Evolutionary conservation across 177 flowering plant species (phyloP), one percentile per base, ranked within the genome.

Genomic region (Telopea speciosissima): DNA sequence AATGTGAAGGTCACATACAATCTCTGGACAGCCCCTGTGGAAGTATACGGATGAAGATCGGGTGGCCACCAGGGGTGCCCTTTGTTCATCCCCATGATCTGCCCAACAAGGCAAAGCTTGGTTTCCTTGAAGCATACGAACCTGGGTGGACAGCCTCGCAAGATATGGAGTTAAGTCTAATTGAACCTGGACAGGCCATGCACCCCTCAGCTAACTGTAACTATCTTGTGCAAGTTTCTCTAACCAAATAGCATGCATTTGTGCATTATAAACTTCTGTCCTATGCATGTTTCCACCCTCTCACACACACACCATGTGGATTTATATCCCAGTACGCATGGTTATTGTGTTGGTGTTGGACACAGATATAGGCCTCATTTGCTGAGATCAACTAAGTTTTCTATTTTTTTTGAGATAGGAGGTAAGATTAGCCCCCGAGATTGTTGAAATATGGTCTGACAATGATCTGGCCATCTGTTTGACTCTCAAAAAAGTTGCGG

Each of bases 21-120:
- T 75, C 88, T 33, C 78, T 87, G 49, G 93, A 95, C 69, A 90
- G 97, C 74, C 99, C 97, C 36, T 95, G 99, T 77, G 87, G 88
- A 49, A 82, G 70, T 77, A 81, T 85, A 68, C 83, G 97, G 73
- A 80, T 88, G 89, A 96, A 95, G 83, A 88, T 95, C 66, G 97
- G 97, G n/a, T 95, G 99, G 97, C 97, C 99, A 64, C 90, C 85
- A 24, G 99, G 99, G 65, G 97, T 95, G 58, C 97, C 97, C 12
- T 95, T 95, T 88, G 99, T 95, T 81, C 99, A 95, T 83, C 99
- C 99, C 63, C 99, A 95, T 76, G 99, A 95, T 83, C 86, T 95
- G 26, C 97, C 99, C 1, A 95, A 92, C 63, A 95, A 95, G 79
- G 96, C 99, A 67, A 95, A 92, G 79, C 85, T 89, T 72, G 91